Evolutionary conservation across 2,329 filamentous ascomycete genomes (phyloP).

Genomic region (Trichoderma breve): DNA sequence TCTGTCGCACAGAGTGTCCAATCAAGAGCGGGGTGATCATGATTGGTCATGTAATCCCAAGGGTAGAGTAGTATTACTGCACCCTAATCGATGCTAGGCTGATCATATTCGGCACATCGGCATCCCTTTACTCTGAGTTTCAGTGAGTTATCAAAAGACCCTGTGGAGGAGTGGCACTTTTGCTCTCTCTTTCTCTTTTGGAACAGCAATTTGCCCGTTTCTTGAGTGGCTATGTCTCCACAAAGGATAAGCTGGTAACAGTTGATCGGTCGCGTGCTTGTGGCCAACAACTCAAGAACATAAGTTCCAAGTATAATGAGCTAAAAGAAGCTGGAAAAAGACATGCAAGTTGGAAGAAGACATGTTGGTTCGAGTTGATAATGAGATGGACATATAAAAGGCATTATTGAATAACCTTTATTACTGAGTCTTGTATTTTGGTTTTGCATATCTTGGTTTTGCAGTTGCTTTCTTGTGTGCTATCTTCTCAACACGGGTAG

Average conservation of each 20-base stretch:
- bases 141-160: background rate
- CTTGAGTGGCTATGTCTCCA: background rate
- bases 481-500: background rate
- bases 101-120: background rate
- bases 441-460: background rate
- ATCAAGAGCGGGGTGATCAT: background rate
- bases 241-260: background rate
- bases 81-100: background rate
- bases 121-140: background rate
- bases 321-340: background rate
- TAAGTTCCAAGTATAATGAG: background rate
- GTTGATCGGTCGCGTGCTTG: background rate
- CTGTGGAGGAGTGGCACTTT: background rate
- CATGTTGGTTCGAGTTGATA: background rate
- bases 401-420: accelerated
- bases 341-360: no score
- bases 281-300: background rate
- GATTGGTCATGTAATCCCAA: background rate
- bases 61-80: background rate
- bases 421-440: background rate
- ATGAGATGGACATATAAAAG: background rate
- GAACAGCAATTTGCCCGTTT: background rate
- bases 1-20: background rate
- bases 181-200: background rate
- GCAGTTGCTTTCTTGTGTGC: background rate